Evolutionary conservation across 1,139 yeast species (phyloP).

Genomic region (Hyphopichia wangnamkhiaoensis): DNA sequence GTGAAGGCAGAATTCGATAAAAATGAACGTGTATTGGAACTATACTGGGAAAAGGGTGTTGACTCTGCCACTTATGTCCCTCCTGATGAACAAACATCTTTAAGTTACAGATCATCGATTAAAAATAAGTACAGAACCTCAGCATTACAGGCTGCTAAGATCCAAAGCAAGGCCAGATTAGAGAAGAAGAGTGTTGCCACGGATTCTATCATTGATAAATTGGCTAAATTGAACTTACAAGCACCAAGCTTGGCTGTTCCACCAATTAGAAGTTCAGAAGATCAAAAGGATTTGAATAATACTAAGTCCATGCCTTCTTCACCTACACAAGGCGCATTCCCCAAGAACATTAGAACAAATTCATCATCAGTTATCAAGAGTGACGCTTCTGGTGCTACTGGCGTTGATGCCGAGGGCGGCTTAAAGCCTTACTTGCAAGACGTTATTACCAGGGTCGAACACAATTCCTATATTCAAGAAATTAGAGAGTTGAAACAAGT

Average conservation of each 20-base stretch:
- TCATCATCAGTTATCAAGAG: constrained; percentile 21
- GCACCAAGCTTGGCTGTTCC: constrained; percentile 57
- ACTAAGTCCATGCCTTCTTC: constrained; percentile 30
- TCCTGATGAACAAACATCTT: constrained; percentile 77
- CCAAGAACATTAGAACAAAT: constrained; percentile 26
- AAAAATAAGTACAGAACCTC: constrained; percentile 78
- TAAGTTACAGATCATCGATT: constrained; percentile 75
- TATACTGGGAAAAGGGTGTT: constrained; percentile 89
- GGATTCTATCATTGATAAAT: constrained; percentile 47
- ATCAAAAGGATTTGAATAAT: constrained; percentile 6
- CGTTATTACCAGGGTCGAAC: constrained; percentile 61
- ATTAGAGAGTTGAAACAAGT: constrained; percentile 74
- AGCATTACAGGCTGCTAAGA: constrained; percentile 67
- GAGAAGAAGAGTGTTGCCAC: constrained; percentile 34
- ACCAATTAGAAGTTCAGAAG: constrained; percentile 9
- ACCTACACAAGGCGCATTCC: constrained; percentile 25
- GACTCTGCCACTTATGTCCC: constrained; percentile 93
- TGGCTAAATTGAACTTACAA: constrained; percentile 49
- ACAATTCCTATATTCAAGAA: constrained; percentile 70
- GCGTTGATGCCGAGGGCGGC: constrained; percentile 29
- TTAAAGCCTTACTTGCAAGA: constrained; percentile 58
- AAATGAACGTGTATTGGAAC: constrained; percentile 63
- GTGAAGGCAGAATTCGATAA: constrained; percentile 91
- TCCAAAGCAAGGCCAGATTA: constrained; percentile 40
- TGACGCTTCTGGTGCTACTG: constrained; percentile 15